Conservation (phyloP, 2,329 filamentous ascomycete genomes). For the Bipolaris zeicola region DNA sequence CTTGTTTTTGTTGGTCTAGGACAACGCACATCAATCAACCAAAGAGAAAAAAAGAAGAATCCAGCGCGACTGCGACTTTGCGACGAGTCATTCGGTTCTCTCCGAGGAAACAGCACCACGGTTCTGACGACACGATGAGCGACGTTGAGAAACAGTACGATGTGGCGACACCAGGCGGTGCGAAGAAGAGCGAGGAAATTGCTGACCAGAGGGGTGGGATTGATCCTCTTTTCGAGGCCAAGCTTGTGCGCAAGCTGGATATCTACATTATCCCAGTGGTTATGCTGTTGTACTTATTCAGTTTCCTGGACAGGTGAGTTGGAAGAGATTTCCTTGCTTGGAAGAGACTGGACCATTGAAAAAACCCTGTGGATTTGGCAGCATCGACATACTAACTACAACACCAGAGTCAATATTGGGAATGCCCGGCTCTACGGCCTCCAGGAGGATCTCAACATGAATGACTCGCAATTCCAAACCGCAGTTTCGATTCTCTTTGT, state of each 20-base stretch:
- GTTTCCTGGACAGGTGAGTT: conserved; percentile 71
- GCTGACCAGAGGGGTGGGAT: conserved; percentile 38
- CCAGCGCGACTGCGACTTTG: neutral
- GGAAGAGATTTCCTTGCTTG: too few relatives aligned
- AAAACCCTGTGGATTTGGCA: neutral
- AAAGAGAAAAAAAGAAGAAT: neutral
- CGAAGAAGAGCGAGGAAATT: conserved; percentile 31
- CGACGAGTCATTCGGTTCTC: conserved; percentile 12
- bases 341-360: too few relatives aligned
- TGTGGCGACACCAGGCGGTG: conserved; percentile 13
- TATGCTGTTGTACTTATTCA: conserved; percentile 74
- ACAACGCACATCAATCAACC: neutral
- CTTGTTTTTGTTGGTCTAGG: neutral
- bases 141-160: conserved; percentile 35
- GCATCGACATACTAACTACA: neutral
- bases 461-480: conserved; percentile 70
- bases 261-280: conserved; percentile 67
- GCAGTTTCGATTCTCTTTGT: conserved; percentile 54
- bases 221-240: conserved; percentile 55
- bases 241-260: conserved; percentile 69
- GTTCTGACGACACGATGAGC: conserved; percentile 28
- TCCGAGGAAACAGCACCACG: neutral
- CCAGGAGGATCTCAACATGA: conserved; percentile 65
- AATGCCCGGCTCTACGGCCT: conserved; percentile 69
- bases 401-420: conserved; percentile 67